Percentiles rank a stretch among this genome's conserved stretches.
phyloP scores from a whole-genome alignment of 2,329 filamentous ascomycete species.

The Trichoderma sp. region DNA sequence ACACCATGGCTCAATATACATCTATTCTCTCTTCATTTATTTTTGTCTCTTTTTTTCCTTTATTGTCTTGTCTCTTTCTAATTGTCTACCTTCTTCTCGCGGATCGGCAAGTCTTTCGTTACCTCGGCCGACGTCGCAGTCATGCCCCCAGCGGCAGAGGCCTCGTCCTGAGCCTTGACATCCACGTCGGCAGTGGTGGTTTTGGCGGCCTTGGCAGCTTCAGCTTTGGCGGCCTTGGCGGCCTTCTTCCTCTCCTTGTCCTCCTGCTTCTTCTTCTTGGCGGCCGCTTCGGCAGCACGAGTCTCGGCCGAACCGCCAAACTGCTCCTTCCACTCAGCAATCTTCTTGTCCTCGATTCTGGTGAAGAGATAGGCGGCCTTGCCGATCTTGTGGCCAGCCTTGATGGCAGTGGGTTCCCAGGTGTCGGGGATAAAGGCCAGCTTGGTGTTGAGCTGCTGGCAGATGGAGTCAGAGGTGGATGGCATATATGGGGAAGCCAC shows the following conservation, averaged over 20 bases:
- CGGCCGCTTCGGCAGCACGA: conserved; percentile 27
- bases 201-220: conserved; percentile 31
- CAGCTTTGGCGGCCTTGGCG: conserved; percentile 44
- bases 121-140: conserved; percentile 31
- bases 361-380: conserved; percentile 79
- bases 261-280: conserved; percentile 45
- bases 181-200: conserved; percentile 28
- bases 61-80: conserved; percentile 1
- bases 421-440: conserved; percentile 58
- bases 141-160: conserved; percentile 30
- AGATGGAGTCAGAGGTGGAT: conserved; percentile 73
- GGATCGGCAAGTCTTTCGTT: conserved; percentile 34
- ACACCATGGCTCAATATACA: neutral
- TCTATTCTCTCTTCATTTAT: neutral
- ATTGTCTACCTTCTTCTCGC: conserved; percentile 31
- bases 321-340: conserved; percentile 78
- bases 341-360: conserved; percentile 80
- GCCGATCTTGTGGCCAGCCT: conserved; percentile 79
- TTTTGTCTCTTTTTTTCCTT: neutral
- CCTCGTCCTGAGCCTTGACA: conserved; percentile 29
- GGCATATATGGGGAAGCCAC: conserved; percentile 86
- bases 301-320: conserved; percentile 54
- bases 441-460: conserved; percentile 68
- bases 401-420: conserved; percentile 65
- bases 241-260: conserved; percentile 44